Evolutionary conservation across 2,329 filamentous ascomycete genomes (phyloP).

Genomic region (Penicillium hesseltinei): DNA sequence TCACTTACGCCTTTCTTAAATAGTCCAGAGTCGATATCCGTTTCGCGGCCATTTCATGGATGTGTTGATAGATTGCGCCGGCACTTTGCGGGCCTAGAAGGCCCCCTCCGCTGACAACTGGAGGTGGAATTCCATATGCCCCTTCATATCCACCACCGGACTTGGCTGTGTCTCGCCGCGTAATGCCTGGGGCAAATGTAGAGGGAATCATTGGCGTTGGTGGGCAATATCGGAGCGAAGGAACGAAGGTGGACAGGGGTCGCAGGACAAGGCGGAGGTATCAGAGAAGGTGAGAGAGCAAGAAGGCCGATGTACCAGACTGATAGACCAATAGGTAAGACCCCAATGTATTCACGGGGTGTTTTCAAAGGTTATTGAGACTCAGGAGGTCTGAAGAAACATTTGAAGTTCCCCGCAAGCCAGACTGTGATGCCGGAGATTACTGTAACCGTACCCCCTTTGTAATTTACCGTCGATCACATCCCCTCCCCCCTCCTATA

Average conservation of each 20-base stretch:
- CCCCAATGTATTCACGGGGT: background rate
- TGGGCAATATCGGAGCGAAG: background rate
- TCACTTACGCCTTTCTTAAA: constrained; percentile 78
- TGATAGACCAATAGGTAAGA: background rate
- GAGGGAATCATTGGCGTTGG: constrained; percentile 33
- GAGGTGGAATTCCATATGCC: constrained; percentile 26
- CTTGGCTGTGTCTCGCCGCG: constrained; percentile 37
- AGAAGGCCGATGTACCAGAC: background rate
- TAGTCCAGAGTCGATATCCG: constrained; percentile 94
- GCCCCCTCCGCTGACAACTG: constrained; percentile 32
- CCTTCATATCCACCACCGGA: constrained; percentile 31
- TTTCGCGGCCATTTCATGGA: constrained; percentile 86
- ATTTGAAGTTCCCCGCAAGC: constrained; percentile 6
- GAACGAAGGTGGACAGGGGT: background rate
- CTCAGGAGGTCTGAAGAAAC: constrained; percentile 3
- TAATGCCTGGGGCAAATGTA: constrained; percentile 33
- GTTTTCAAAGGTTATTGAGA: background rate
- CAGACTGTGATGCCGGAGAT: background rate
- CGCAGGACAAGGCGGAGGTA: background rate
- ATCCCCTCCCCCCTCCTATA: constrained; percentile 2
- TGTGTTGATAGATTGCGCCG: constrained; percentile 59
- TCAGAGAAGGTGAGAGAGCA: background rate
- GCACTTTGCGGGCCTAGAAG: constrained; percentile 50
- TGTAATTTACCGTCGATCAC: constrained; percentile 10
- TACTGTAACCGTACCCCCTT: constrained; percentile 3